Evolutionary conservation across 2,329 filamentous ascomycete species (phyloP), one percentile per base, ranked within the genome.

Genomic region (Aspergillus flavus): DNA sequence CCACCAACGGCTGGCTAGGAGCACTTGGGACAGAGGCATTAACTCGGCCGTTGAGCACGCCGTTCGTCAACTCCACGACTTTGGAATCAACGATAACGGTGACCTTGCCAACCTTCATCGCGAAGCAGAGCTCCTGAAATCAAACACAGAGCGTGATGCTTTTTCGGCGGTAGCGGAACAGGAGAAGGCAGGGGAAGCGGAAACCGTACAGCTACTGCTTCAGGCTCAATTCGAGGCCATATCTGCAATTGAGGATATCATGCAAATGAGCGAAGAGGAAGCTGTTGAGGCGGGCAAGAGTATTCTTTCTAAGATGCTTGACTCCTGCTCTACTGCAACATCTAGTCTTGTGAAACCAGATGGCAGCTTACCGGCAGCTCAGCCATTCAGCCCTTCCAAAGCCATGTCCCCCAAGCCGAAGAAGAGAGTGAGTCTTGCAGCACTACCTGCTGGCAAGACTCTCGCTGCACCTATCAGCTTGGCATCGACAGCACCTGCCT

Each of bases 181-280:
- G 71, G 94, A 98, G 66, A 94, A 90, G 79, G 84, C 86, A 30
- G 91, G 90, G 14, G 93, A 97, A 74, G 87, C 89, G 23, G 87
- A 86, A 21, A 87, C 91, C 68, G 84, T 97, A 72, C 94, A 97
- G 77, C 86, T 92, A 57, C 85, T 99, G 60, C 86, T 98, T 12
- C 90, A 91, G 59, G 92, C 94, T 14, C 94, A 98, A 72, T 96
- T 99, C 70, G 94, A 97, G 72, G 94, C 94, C 2, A 86, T 98
- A 64, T 84, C 92, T 5, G 92, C 93, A 0, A 86, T 99, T 59
- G 88, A 90, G 60, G 91, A 92, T 68, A 92, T 95, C 28, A 86
- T 94, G 69, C 83, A 86, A 41, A 93, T 98, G 89, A 90, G 86
- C 62, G 92, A 96, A 75, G 87, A 90, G 39, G 90, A 96, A 65